A percentile compares a stretch with the other conserved stretches of the same genome.
phyloP scores from a whole-genome alignment of 306 rosid species.

The Parietaria judaica region DNA sequence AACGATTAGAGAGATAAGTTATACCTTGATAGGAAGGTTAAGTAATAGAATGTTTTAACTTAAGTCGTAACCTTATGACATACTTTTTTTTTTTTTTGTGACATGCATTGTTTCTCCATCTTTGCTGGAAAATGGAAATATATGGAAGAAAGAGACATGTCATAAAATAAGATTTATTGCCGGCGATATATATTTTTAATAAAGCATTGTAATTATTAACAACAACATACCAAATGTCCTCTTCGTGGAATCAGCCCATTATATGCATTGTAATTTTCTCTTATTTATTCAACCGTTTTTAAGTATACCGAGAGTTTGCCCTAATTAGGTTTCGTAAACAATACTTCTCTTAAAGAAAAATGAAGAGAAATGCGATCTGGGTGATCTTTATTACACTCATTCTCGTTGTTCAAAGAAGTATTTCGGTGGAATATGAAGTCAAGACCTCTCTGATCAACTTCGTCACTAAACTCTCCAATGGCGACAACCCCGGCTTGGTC shows the following conservation, averaged over 20 bases:
- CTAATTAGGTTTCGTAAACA: background rate
- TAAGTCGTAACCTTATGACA: no score
- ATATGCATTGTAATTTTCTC: constrained; percentile 17
- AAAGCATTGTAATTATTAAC: background rate
- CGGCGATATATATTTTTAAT: constrained; percentile 28
- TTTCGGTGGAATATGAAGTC: constrained; percentile 43
- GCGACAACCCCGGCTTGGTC: constrained; percentile 16
- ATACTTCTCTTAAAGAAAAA: constrained; percentile 20
- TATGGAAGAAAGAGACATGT: constrained; percentile 24
- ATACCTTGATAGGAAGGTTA: no score
- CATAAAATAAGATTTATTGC: constrained; percentile 28
- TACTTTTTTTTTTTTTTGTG: no score
- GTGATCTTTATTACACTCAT: constrained; percentile 27
- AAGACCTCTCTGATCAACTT: constrained; percentile 43
- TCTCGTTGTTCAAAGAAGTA: constrained; percentile 23
- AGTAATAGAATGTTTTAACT: no score
- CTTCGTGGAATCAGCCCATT: constrained; percentile 43
- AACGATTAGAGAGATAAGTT: no score
- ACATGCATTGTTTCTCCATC: background rate
- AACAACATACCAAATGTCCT: constrained; percentile 18
- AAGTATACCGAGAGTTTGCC: constrained; percentile 1
- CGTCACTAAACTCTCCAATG: constrained; percentile 33
- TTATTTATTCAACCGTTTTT: constrained; percentile 13
- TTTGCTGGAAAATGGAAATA: constrained; percentile 22
- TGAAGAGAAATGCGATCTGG: constrained; percentile 33